Evolutionary conservation across 805 yeast species (phyloP).

Genomic region (Myxozyma mucilagina): DNA sequence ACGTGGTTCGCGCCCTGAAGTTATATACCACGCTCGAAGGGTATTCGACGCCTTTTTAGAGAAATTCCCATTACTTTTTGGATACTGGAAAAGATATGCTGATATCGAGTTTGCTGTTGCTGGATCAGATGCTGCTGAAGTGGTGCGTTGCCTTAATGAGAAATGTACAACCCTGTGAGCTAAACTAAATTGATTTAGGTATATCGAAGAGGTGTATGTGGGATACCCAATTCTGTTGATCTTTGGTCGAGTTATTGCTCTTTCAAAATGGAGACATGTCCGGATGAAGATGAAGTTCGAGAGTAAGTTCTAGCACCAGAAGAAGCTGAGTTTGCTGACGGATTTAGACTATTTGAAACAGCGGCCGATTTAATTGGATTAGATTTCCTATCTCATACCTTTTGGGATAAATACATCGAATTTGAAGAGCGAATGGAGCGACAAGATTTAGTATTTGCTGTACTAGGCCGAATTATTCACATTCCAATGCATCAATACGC

Average conservation of each 20-base stretch:
- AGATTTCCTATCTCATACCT: conserved; percentile 72
- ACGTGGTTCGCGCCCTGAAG: conserved; percentile 36
- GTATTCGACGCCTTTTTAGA: conserved; percentile 39
- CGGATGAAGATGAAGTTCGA: conserved; percentile 27
- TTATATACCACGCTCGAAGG: conserved; percentile 35
- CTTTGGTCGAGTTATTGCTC: conserved; percentile 44
- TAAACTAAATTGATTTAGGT: conserved; percentile 23
- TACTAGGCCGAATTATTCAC: conserved; percentile 38
- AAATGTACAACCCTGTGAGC: not conserved
- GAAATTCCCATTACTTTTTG: conserved; percentile 43
- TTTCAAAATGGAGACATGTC: conserved; percentile 39
- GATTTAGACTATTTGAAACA: conserved; percentile 44
- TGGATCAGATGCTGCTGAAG: conserved; percentile 38
- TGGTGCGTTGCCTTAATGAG: conserved; percentile 11
- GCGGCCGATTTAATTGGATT: conserved; percentile 59
- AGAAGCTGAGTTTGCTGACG: not conserved
- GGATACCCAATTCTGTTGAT: conserved; percentile 38
- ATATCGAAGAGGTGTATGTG: conserved; percentile 40
- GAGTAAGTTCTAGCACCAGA: conserved; percentile 4
- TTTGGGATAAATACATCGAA: conserved; percentile 79
- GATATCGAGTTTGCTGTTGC: conserved; percentile 41
- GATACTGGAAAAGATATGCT: conserved; percentile 48
- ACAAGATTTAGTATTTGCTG: conserved; percentile 47
- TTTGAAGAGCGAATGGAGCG: conserved; percentile 54
- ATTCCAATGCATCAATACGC: conserved; percentile 88